These are phyloP conservation scores for Talaromyces marneffei DNA, from an alignment of 2,329 filamentous ascomycete species.

Conservation along the genomic window DNA sequence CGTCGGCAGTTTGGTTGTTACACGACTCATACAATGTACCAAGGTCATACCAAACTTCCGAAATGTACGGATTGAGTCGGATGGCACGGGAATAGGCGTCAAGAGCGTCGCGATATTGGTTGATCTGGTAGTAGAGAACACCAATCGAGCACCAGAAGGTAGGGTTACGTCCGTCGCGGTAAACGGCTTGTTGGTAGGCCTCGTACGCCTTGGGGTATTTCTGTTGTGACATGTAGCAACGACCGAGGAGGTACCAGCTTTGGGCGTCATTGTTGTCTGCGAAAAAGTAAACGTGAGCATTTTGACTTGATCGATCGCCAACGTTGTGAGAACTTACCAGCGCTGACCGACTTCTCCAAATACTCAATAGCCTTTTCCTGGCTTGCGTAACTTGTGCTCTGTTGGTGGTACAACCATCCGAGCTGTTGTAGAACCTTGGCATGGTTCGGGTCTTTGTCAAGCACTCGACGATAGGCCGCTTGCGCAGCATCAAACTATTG, in stretches of 20 bases:
- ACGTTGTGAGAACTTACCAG: slow-evolving; percentile 60
- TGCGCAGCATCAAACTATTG: slow-evolving; percentile 85
- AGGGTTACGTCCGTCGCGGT: slow-evolving; percentile 92
- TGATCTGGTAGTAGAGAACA: slow-evolving; percentile 98
- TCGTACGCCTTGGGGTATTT: slow-evolving; percentile 99
- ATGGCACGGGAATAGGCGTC: slow-evolving; percentile 97
- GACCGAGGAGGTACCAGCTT: slow-evolving; percentile 95
- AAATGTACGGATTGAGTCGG: slow-evolving; percentile 94
- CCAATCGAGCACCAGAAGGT: slow-evolving; percentile 99
- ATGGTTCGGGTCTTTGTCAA: slow-evolving; percentile 91
- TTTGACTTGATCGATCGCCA: no score
- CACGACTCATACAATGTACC: slow-evolving; percentile 97
- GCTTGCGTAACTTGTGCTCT: slow-evolving; percentile 82
- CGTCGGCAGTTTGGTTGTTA: slow-evolving; percentile 97
- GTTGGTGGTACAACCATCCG: slow-evolving; percentile 95
- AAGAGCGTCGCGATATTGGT: slow-evolving; percentile 95
- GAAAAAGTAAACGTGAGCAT: not conserved
- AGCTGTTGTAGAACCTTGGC: slow-evolving; percentile 97
- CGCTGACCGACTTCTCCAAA: slow-evolving; percentile 89
- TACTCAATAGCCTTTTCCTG: slow-evolving; percentile 97
- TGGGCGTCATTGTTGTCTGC: slow-evolving; percentile 89
- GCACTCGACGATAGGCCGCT: slow-evolving; percentile 81
- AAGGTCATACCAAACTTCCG: slow-evolving; percentile 97
- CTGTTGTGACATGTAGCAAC: slow-evolving; percentile 99
- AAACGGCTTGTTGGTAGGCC: slow-evolving; percentile 96